phyloP scores from a whole-genome alignment of 106 monocot genomes.

The Acorus gramineus region DNA sequence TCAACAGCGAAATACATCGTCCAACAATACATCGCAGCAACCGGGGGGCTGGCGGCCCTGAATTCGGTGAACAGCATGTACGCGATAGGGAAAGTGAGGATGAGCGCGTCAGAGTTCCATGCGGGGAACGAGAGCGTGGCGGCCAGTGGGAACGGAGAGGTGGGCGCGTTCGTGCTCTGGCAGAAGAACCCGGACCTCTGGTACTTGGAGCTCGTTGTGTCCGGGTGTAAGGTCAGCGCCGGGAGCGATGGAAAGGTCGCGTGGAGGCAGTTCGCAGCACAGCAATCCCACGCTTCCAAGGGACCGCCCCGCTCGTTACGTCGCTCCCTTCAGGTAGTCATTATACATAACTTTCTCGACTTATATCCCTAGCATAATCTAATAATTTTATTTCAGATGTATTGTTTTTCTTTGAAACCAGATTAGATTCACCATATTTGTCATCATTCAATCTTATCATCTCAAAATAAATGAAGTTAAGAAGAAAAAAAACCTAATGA shows the following conservation, averaged over 20 bases:
- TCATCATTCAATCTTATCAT: too few relatives aligned
- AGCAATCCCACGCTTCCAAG: slow-evolving; percentile 45
- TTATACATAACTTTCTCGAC: too few relatives aligned
- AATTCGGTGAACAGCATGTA: slow-evolving; percentile 59
- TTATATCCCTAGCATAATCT: too few relatives aligned
- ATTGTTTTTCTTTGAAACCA: too few relatives aligned
- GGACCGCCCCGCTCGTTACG: slow-evolving; percentile 58
- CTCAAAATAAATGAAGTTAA: too few relatives aligned
- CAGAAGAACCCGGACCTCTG: slow-evolving; percentile 56
- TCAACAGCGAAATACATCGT: slow-evolving; percentile 83
- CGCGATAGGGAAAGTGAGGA: slow-evolving; percentile 69
- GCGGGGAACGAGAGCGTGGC: slow-evolving; percentile 39
- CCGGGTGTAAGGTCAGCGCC: slow-evolving; percentile 58
- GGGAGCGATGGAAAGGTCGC: slow-evolving; percentile 57
- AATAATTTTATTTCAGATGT: too few relatives aligned
- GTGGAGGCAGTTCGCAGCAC: slow-evolving; percentile 48
- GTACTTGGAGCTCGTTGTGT: slow-evolving; percentile 69
- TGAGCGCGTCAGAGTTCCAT: slow-evolving; percentile 64
- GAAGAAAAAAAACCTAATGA: too few relatives aligned
- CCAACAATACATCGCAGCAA: slow-evolving; percentile 76
- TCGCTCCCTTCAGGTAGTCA: slow-evolving; percentile 46
- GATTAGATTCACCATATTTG: too few relatives aligned
- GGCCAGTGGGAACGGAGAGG: slow-evolving; percentile 27
- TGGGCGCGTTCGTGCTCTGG: slow-evolving; percentile 70
- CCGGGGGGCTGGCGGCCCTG: slow-evolving; percentile 62